phyloP scores from a whole-genome alignment of 495 filamentous ascomycete genomes.

The Penicilliopsis zonata region DNA sequence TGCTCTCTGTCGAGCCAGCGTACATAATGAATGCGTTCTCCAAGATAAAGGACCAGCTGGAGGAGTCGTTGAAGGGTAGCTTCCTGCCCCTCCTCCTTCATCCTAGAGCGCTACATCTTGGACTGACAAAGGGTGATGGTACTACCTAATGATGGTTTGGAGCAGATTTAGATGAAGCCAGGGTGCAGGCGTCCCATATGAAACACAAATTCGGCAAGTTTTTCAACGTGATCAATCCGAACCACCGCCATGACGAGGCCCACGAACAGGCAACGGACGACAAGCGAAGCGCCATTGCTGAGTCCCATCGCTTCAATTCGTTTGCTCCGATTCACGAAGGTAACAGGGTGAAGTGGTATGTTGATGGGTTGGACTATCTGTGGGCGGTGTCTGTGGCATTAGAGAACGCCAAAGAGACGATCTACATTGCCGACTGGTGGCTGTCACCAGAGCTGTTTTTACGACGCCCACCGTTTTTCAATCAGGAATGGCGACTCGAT shows the following conservation, averaged over 20 bases:
- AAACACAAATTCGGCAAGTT: constrained; percentile 60
- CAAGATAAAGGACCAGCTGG: too few relatives aligned
- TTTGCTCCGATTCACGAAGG: constrained; percentile 78
- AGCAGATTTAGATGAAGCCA: constrained; percentile 32
- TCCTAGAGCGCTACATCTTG: too few relatives aligned
- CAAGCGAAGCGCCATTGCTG: constrained; percentile 59
- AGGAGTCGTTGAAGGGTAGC: constrained; percentile 24
- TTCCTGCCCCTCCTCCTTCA: too few relatives aligned
- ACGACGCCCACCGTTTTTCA: constrained; percentile 63
- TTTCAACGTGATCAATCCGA: constrained; percentile 65
- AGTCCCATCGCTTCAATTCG: constrained; percentile 72
- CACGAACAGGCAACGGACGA: constrained; percentile 77
- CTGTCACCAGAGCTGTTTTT: constrained; percentile 87
- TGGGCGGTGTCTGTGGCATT: constrained; percentile 83
- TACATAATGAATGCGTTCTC: too few relatives aligned
- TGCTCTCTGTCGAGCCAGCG: background rate
- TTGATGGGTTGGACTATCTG: constrained; percentile 86
- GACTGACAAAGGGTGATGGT: too few relatives aligned
- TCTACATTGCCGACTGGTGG: constrained; percentile 98
- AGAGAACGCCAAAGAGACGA: constrained; percentile 77
- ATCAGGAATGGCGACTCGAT: constrained; percentile 85
- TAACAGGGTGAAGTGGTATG: constrained; percentile 93
- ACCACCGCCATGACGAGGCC: constrained; percentile 90
- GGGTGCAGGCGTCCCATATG: constrained; percentile 36
- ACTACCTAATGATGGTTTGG: too few relatives aligned